Conservation (phyloP, 2,329 filamentous ascomycete species). For the Trichophaea hybrida region DNA sequence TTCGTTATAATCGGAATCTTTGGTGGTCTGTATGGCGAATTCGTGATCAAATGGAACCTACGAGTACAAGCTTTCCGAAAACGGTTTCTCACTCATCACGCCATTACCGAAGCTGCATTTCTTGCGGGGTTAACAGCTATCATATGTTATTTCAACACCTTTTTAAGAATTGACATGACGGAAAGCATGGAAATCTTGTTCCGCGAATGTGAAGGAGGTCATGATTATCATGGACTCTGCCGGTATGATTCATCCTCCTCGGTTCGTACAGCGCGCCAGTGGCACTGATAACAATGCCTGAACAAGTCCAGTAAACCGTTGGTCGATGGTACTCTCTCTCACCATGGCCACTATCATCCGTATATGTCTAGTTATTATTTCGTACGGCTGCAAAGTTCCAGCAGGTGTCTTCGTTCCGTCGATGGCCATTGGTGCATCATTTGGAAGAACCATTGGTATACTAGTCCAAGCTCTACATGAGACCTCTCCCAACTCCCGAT, state of each 20-base stretch:
- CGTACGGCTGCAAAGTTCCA: conserved; percentile 94
- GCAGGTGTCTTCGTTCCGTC: conserved; percentile 96
- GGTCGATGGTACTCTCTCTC: conserved; percentile 65
- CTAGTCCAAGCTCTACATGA: conserved; percentile 82
- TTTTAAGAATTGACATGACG: conserved; percentile 93
- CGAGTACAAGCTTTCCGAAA: conserved; percentile 84
- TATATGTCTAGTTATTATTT: conserved; percentile 77
- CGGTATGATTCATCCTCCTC: conserved; percentile 38
- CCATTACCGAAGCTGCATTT: conserved; percentile 72
- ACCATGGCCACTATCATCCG: conserved; percentile 66
- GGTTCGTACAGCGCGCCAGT: conserved; percentile 1
- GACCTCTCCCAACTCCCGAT: conserved; percentile 62
- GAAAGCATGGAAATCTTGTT: conserved; percentile 99
- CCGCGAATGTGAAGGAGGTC: conserved; percentile 78
- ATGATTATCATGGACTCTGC: conserved; percentile 63
- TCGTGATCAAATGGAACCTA: conserved; percentile 97
- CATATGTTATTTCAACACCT: conserved; percentile 93
- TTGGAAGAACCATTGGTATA: conserved; percentile 87
- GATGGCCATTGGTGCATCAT: conserved; percentile 91
- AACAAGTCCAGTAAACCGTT: conserved; percentile 40
- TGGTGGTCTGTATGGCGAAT: conserved; percentile 84
- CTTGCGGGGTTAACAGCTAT: conserved; percentile 73
- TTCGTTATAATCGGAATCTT: conserved; percentile 86
- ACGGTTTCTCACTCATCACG: conserved; percentile 72
- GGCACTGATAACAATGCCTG: not conserved